Base-by-base conservation (phyloP, 1,284 basidiomycete genomes). In the Microbotryum lychnidis-dioicae region DNA sequence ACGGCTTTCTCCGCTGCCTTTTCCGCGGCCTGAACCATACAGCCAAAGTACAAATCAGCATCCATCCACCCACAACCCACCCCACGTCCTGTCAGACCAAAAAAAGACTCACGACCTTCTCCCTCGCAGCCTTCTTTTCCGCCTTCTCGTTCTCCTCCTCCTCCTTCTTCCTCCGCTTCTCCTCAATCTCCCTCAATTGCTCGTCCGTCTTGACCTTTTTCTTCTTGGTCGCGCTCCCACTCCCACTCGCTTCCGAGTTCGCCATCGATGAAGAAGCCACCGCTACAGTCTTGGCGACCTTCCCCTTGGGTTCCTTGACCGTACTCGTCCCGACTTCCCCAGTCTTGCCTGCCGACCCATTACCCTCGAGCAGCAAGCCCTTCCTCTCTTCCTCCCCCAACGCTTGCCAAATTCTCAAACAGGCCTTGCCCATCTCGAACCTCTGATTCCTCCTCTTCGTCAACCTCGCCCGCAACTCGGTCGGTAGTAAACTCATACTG, bases 361-460 rank as follows among this genome's bases (percentile, higher is more conserved):
- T 54, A 23, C 9, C 25, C 20, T 50, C 42, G 27, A 46, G 1
- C 8, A 57, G 56, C 21, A 8, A 25, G 46, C 18, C 47, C 33
- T 45, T 47, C 53, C 55, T 48, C 58, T 31, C 29, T 23, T 25
- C n/a, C 31, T 27, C 21, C 3, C 54, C 47, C 37, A 3, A 16
- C 56, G 12, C 50, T 59, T 18, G 2, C 44, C 23, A 45, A 44
- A 9, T 9, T 45, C 16, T 57, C 57, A 18, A 12, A 42, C 37
- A 42, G 12, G 23, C 16, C 47, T 54, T 47, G 18, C 53, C 42
- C 37, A 68, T 64, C 52, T 66, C 51, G 21, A 56, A 53, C 42
- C 69, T 46, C 49, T 71, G 69, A 8, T 60, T 47, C 42, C 49
- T 52, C 56, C 66, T 48, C 27, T 56, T 56, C 45, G 62, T 61